Evolutionary conservation across 1,284 basidiomycete species (phyloP), one percentile per base, ranked within the genome.

Genomic region (Tilletia horrida): DNA sequence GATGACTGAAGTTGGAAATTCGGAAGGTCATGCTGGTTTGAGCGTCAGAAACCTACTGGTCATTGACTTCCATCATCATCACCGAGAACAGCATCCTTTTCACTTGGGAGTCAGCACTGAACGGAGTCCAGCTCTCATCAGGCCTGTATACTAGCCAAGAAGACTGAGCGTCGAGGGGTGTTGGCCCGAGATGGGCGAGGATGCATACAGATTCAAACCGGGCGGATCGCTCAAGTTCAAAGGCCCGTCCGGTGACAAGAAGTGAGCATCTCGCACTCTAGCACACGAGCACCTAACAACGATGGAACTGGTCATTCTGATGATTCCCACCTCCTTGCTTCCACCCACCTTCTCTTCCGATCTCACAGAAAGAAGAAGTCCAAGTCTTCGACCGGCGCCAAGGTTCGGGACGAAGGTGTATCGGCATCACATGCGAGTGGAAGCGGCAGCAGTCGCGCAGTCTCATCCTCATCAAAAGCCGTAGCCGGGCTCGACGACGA

Each of bases 201-300:
- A 59, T 44, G 72, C 76, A 14, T 81, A 79, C 62, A 59, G 71
- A 0, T 76, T 74, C 70, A 73, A 73, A 65, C 77, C 79, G 0
- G 77, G 77, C 14, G 79, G 79, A n/a, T 74, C 77, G 57, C 72
- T 81, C 40, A 81, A 78, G 65, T 73, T 81, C 42, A 81, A 81
- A 52, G 73, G 72, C 31, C 71, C 67, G 6, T 69, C 71, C n/a
- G 70, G 63, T 18, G 69, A 67, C 65, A 73, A 71, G 65, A 66
- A 74, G 65, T 72, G 59, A 62, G 73, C 69, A 1, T 23, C 18
- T 9, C n/a, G 52, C 23, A 11, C 23, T 57, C 14, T 9, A 57
- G 52, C n/a, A 48, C 11, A 40, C 35, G 7, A 14, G 18, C 47
- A 48, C n/a, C 25, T 40, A 25, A 29, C 31, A 14, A n/a, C 21